Base-by-base conservation (phyloP, 140 eudicot genomes). In the Artemisia princeps region DNA sequence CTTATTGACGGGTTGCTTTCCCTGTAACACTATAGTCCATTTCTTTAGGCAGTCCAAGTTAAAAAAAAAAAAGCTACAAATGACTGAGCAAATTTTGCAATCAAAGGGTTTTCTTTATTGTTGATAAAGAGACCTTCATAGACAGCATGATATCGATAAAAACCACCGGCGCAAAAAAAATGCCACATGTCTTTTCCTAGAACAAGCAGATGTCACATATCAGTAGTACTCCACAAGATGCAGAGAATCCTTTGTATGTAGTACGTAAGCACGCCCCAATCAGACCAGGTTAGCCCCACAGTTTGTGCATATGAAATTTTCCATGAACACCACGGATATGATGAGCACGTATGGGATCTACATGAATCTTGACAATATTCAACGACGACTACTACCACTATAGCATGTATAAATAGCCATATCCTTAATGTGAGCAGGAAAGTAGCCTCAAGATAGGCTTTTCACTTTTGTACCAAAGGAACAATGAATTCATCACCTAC, bases 241-340 rank as follows among this genome's bases (percentile, higher is more conserved):
- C 20, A 53, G 10, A 53, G 42, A 20, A 53, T 53, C 58, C 23
- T 53, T 53, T 53, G 24, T 53, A 53, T 53, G 58, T 53, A 15
- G 22, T 15, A 33, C 9, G 24, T 53, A 53, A 20, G 16, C 58
- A 53, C 58, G 3, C 22, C 58, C 58, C 58, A 15, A 53, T 53
- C 10, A 15, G 58, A 53, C 23, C 2, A 8, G 24, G 42, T 33
- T 10, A 53, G 58, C 11, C 12, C 58, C 58, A 15, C 23, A 53
- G 5, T 14, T 53, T 53, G 58, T 15, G 58, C 58, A 53, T 53
- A 53, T 17, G 57, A 52, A 20, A 52, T 20, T 51, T 52, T 52
- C 19, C 24, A 15, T 52, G 23, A 52, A 52, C 57, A 52, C 57
- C 57, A 52, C 23, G 11, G 10, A 52, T 52, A 52, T 14, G 2